These are phyloP conservation scores for Psidium guajava DNA, from an alignment of 345 rosid genomes.

Conservation along the genomic window DNA sequence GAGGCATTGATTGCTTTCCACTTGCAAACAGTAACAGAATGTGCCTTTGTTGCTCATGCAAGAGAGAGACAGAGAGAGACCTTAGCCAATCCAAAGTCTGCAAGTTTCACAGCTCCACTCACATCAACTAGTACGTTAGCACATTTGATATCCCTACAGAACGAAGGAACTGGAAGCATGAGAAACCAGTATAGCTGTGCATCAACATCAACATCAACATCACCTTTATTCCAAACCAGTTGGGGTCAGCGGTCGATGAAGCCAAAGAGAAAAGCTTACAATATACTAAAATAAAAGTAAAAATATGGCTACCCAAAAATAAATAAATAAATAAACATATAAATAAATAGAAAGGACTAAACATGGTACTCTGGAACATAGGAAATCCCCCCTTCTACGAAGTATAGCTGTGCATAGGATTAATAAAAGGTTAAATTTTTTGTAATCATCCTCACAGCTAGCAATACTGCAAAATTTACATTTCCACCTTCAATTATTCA, in stretches of 20 bases:
- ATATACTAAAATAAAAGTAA: no score
- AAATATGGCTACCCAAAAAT: no score
- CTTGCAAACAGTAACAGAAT: no score
- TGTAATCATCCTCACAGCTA: not conserved
- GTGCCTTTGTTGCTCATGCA: not conserved
- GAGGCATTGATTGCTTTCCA: no score
- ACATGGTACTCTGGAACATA: no score
- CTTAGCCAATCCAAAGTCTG: slow-evolving; percentile 35
- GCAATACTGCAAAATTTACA: not conserved
- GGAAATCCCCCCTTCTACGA: no score
- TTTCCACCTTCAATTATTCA: not conserved
- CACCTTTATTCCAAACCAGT: no score
- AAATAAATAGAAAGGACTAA: no score
- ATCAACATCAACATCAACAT: no score
- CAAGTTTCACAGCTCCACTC: slow-evolving; percentile 22
- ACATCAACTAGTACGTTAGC: slow-evolving; percentile 26
- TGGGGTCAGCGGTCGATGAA: no score
- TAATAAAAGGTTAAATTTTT: not conserved
- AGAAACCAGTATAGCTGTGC: not conserved
- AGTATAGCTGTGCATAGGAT: not conserved
- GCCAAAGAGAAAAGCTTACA: no score
- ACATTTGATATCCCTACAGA: slow-evolving; percentile 29
- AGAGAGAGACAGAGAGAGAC: not conserved
- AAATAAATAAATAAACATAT: no score
- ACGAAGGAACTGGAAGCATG: not conserved